Base-by-base conservation (phyloP, 331 rosid species). In the Acacia concinna region DNA sequence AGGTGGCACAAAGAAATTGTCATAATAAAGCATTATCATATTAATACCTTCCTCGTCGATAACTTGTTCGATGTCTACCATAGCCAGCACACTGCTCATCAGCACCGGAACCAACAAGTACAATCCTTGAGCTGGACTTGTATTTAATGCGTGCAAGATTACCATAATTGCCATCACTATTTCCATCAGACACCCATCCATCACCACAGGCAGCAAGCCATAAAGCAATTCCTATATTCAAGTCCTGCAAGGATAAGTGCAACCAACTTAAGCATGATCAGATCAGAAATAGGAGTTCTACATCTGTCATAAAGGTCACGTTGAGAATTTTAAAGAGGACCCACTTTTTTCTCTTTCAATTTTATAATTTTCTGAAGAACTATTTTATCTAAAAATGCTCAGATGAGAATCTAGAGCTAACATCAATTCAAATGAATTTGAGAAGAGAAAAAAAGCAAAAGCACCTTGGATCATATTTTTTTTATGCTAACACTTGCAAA, bases 81-180 rank as follows among this genome's bases (percentile, higher is more conserved):
- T 95, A 95, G 85, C 99, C 99, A 84, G 99, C 99, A 73, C 99
- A 95, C 89, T 95, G 99, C 81, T 93, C 99, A 85, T 95, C 99
- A 35, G 99, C 97, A 67, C 99, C 99, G 47, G 99, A 90, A 69
- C 99, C 99, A 86, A 95, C 97, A 60, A 95, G 97, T 44, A 95
- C 89, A 93, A 95, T 95, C 93, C 92, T 86, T 78, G 97, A 93
- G 74, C 79, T 77, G 7, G 97, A 93, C 92, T 82, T 90, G 85
- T 95, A 95, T 79, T 87, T 86, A 46, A 86, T 71, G 28, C 90
- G 83, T 69, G 27, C 84, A 86, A 23, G 80, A 81, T 74, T 82
- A 68, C 56, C 84, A 52, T 86, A 83, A 73, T 79, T 49, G 83
- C 73, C 79, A 84, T 76, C 78, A 73, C 37, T 66, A 79, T 69